Conservation (phyloP, 345 rosid species). For the Euclidium syriacum region DNA sequence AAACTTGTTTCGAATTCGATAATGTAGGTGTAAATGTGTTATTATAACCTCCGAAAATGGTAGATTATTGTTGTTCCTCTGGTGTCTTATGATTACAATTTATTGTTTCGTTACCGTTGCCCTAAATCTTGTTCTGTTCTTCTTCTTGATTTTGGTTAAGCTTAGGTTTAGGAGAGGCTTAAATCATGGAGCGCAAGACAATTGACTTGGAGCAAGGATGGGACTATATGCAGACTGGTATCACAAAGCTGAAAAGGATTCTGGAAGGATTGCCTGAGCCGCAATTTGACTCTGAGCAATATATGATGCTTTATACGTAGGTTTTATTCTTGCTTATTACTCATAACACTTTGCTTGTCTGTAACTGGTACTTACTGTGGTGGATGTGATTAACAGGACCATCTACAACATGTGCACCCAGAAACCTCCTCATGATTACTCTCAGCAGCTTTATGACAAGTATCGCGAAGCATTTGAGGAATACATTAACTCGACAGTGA, state of each 20-base stretch:
- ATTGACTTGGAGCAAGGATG: slow-evolving; percentile 80
- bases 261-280: slow-evolving; percentile 64
- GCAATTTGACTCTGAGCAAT: slow-evolving; percentile 59
- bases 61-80: not conserved
- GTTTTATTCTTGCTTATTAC: slow-evolving; percentile 6
- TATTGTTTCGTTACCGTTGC: not conserved
- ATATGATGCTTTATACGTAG: slow-evolving; percentile 85
- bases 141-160: not conserved
- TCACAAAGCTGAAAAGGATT: slow-evolving; percentile 66
- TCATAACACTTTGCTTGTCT: not conserved
- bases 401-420: slow-evolving; percentile 84
- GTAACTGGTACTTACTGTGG: not conserved
- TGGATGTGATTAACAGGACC: slow-evolving; percentile 40
- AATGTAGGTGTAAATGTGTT: slow-evolving; percentile 8
- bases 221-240: slow-evolving; percentile 72
- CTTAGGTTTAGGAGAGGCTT: slow-evolving; percentile 7
- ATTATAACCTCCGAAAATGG: not conserved
- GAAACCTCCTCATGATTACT: slow-evolving; percentile 78
- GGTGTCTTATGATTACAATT: not conserved
- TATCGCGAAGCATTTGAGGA: slow-evolving; percentile 64
- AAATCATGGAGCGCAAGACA: slow-evolving; percentile 53
- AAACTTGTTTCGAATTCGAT: not conserved
- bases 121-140: slow-evolving; percentile 4
- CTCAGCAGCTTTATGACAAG: slow-evolving; percentile 84
- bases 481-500: slow-evolving; percentile 58